Evolutionary conservation across 148 eudicot genomes (phyloP).

Genomic region (Camellia sinensis): DNA sequence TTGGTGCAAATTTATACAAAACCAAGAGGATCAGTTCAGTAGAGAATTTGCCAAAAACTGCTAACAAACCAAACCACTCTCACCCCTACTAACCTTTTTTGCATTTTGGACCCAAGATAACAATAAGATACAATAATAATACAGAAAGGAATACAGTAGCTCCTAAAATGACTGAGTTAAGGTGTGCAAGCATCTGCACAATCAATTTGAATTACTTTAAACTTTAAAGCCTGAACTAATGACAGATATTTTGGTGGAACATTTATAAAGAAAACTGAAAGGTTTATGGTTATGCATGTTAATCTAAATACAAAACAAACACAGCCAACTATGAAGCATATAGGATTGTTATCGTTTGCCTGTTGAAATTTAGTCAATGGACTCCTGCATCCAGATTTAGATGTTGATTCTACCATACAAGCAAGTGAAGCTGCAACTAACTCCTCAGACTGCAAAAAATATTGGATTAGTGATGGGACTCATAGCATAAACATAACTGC

Average conservation of each 20-base stretch:
- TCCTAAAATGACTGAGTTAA: background rate
- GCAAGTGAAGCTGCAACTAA: slow-evolving; percentile 74
- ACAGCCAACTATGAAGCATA: slow-evolving; percentile 4
- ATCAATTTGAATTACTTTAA: background rate
- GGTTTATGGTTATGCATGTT: background rate
- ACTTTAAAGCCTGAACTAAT: background rate
- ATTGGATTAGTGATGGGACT: background rate
- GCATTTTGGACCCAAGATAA: background rate
- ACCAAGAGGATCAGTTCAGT: too few species aligned
- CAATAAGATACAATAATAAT: background rate
- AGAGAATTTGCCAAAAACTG: too few species aligned
- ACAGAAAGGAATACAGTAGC: background rate
- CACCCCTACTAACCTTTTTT: too few species aligned
- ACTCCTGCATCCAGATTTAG: slow-evolving; percentile 45
- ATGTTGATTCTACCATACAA: slow-evolving; percentile 60
- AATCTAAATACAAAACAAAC: background rate
- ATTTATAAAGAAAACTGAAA: background rate
- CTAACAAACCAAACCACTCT: too few species aligned
- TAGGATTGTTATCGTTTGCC: slow-evolving; percentile 39
- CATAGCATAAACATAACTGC: background rate
- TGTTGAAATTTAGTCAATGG: slow-evolving; percentile 61
- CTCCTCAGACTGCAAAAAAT: slow-evolving; percentile 64
- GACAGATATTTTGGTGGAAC: background rate
- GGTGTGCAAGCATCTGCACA: background rate
- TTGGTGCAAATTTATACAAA: too few species aligned